Percentiles rank a stretch among this genome's conserved stretches.
Conservation (phyloP, 352 stramenopile genomes). For the Paralagenidium karlingii region DNA sequence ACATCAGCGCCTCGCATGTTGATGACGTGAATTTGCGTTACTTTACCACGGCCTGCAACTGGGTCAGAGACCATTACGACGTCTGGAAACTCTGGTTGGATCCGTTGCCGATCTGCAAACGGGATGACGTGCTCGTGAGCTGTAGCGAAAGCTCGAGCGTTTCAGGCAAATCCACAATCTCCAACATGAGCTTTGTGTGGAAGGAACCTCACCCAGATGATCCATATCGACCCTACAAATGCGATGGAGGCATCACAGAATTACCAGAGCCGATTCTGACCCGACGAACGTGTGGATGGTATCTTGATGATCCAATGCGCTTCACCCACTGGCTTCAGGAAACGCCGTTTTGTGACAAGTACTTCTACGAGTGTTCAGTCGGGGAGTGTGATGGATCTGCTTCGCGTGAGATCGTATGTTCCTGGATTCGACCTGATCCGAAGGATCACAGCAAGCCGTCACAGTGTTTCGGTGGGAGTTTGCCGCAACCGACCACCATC, state of each 20-base stretch:
- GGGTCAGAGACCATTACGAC: conserved; percentile 15
- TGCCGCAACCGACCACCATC: conserved; percentile 8
- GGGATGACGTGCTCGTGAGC: no score
- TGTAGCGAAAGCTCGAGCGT: no score
- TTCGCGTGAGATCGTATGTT: no score
- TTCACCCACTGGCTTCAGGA: conserved; percentile 16
- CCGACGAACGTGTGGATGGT: conserved; percentile 33
- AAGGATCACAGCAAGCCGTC: no score
- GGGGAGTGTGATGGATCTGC: not conserved
- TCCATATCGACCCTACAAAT: conserved; percentile 16
- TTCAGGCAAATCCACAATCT: no score
- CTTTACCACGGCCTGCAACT: conserved; percentile 20
- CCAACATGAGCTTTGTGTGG: no score
- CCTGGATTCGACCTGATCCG: no score
- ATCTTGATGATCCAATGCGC: no score
- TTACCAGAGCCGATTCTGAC: conserved; percentile 16
- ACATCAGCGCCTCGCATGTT: no score
- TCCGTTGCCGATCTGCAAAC: conserved; percentile 8
- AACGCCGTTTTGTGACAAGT: not conserved
- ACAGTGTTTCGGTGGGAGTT: not conserved
- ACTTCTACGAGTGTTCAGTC: not conserved
- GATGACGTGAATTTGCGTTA: not conserved
- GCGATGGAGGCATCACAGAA: conserved; percentile 18
- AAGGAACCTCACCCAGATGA: conserved; percentile 30
- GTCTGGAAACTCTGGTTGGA: conserved; percentile 16